Evolutionary conservation across 441 rosid species (phyloP), one percentile per base, ranked within the genome.

Genomic region (Cnidoscolus chayamansa): DNA sequence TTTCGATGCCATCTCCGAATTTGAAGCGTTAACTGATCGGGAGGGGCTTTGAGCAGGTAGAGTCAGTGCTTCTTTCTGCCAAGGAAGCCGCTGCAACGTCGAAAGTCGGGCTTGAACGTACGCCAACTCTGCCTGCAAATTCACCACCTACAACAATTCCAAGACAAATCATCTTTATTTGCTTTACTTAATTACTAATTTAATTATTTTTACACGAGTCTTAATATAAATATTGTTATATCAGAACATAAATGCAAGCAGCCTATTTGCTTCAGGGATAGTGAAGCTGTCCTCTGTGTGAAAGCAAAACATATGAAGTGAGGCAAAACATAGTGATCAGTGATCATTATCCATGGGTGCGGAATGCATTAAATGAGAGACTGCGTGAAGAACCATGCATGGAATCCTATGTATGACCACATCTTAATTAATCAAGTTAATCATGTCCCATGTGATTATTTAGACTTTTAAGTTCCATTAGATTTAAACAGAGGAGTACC

Each of bases 91-190:
- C 35, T 84, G 90, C 76, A 90, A 11, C 25, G 85, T 81, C 0
- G 91, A 81, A 53, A 92, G 89, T 55, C 81, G 79, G 37, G 91
- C 89, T 75, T 88, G 94, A 59, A 83, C 80, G 74, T 76, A 83
- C 1, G 91, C 86, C 19, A 92, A 74, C 76, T 92, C 97, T 0
- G 94, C 88, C 73, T 89, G 96, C 70, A 92, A 78, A 82, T 82
- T 88, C 82, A 88, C 82, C 7, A 87, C 92, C 97, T 91, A 74
- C 47, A 35, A 35, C 3, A 40, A 0, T 19, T 57, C 53, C 64
- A 19, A 19, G 10, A 40, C 31, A 15, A 59, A 61, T 40, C 6
- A 40, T 40, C 45, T 3, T 40, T 7, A 40, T 40, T 40, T 40
- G 45, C 7, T 25, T 25, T 25, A 25, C 25, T 25, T 40, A 40